A percentile compares a stretch with the other conserved stretches of the same genome.
phyloP scores from a whole-genome alignment of 2,329 filamentous ascomycete genomes.

The Clonostachys byssicola region DNA sequence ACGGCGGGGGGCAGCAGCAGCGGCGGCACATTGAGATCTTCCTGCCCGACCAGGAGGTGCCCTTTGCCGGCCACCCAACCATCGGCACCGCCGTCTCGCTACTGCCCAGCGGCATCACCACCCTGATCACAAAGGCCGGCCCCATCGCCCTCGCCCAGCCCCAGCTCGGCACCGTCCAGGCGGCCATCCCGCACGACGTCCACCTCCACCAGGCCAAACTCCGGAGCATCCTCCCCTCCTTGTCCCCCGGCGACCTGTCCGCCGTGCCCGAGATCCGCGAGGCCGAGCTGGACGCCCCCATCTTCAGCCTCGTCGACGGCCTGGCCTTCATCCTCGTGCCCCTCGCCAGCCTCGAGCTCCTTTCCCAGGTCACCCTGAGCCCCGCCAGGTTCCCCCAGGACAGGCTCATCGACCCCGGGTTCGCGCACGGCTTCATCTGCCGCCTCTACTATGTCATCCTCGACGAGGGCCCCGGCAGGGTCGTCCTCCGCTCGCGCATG shows the following conservation, averaged over 20 bases:
- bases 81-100: conserved; percentile 51
- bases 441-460: conserved; percentile 56
- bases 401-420: conserved; percentile 40
- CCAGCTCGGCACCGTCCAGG: conserved; percentile 44
- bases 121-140: conserved; percentile 52
- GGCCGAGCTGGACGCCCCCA: conserved; percentile 35
- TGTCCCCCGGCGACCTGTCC: conserved; percentile 17
- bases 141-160: conserved; percentile 39
- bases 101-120: conserved; percentile 28
- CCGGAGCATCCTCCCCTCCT: conserved; percentile 15
- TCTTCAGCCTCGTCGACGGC: conserved; percentile 65
- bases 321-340: conserved; percentile 69
- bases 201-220: conserved; percentile 50
- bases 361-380: conserved; percentile 35
- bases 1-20: conserved; percentile 14
- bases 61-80: conserved; percentile 60
- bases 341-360: conserved; percentile 54
- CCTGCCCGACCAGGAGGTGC: conserved; percentile 46
- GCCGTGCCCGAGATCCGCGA: conserved; percentile 17
- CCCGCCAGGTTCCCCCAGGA: conserved; percentile 22
- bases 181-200: conserved; percentile 63
- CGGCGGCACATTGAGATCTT: conserved; percentile 54
- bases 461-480: conserved; percentile 15
- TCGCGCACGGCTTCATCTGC: conserved; percentile 50
- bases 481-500: conserved; percentile 55